These are phyloP conservation scores for Cicer chorassanicum DNA, from an alignment of 306 rosid genomes.

Conservation along the genomic window DNA sequence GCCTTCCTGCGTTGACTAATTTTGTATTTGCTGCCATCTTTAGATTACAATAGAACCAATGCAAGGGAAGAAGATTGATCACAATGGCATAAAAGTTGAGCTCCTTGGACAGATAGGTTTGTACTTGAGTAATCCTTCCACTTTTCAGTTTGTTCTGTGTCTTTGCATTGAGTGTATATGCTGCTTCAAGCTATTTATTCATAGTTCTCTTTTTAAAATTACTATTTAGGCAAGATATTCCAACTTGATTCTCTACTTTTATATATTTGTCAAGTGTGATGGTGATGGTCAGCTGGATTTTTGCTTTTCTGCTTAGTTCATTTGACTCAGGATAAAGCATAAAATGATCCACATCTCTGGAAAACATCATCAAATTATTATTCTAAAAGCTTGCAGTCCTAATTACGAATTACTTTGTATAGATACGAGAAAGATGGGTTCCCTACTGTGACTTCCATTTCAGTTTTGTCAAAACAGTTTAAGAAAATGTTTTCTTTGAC, in stretches of 20 bases:
- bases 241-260: conserved; percentile 8
- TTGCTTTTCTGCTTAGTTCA: conserved; percentile 21
- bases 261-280: conserved; percentile 3
- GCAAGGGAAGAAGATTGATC: conserved; percentile 96
- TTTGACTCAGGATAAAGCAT: conserved; percentile 3
- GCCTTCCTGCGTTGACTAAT: conserved; percentile 12
- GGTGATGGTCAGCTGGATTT: neutral
- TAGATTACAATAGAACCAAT: conserved; percentile 86
- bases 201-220: neutral
- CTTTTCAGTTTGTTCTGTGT: conserved; percentile 26
- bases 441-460: conserved; percentile 26
- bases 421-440: conserved; percentile 26
- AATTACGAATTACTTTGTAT: conserved; percentile 19
- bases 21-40: conserved; percentile 40
- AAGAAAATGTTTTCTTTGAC: conserved; percentile 29
- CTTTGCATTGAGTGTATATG: neutral
- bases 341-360: neutral
- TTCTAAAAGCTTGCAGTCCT: conserved; percentile 30
- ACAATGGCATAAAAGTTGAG: conserved; percentile 95
- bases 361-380: neutral
- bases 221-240: neutral
- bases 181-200: neutral
- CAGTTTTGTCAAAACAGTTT: conserved; percentile 29
- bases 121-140: conserved; percentile 38
- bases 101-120: conserved; percentile 98